Evolutionary conservation across 345 rosid genomes (phyloP), one percentile per base, ranked within the genome.

Genomic region (Populus simonii): DNA sequence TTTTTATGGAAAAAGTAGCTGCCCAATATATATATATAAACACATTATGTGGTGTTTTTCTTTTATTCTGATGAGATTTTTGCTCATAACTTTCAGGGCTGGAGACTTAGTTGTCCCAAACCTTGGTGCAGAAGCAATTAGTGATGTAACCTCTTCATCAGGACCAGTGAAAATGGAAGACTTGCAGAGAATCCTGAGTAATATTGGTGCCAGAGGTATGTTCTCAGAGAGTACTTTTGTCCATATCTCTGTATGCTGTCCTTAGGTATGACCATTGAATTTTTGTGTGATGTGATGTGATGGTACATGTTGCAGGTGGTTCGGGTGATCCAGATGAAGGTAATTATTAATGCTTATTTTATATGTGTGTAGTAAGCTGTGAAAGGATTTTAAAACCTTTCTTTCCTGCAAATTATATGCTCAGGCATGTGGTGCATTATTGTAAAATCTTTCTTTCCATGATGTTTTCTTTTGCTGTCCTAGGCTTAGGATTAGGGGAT

Each of bases 151-250:
- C 82, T 89, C 96, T 74, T 89, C 96, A 27, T 88, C 96, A 45
- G 98, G 98, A 78, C 94, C 98, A 31, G 96, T 96, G 47, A 91
- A 86, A 86, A 82, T 93, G 86, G 92, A 89, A 82, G 98, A 93
- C 84, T 83, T 96, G 84, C 93, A 90, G 88, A 91, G 98, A 85
- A 96, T 96, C 82, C 88, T 96, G 83, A 90, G 90, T 88, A 91
- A 87, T 84, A 89, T 96, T 41, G 93, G 82, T 13, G 90, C 96
- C 79, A 85, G 84, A 80, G 96, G 98, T 91, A 82, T 74, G 76
- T 77, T 69, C 63, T 75, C 25, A 6, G 10, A 33, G n/a, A 29
- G 4, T 43, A 39, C 27, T 36, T 53, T 16, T 53, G 65, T 51
- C 17, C 41, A 18, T 68, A 6, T 74, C 27, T 66, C 53, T 79